Percentiles rank a stretch among this genome's conserved stretches.
phyloP scores from a whole-genome alignment of 306 rosid genomes.

The Quercus parvula region DNA sequence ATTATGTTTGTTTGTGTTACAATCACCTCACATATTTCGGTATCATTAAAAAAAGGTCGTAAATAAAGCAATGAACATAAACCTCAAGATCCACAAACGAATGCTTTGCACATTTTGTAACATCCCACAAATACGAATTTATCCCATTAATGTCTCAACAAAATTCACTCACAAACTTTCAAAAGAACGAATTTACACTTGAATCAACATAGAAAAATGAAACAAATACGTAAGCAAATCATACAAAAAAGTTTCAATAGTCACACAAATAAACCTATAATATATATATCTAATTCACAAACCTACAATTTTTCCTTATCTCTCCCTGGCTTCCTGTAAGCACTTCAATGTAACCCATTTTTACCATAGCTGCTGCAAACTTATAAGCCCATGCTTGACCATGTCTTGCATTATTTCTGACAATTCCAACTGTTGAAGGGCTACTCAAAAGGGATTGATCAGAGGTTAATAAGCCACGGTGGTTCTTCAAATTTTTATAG shows the following conservation, averaged over 20 bases:
- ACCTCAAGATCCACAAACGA: too few species aligned
- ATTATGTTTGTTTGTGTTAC: too few species aligned
- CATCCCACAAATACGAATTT: too few species aligned
- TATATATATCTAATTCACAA: neutral
- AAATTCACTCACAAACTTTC: too few species aligned
- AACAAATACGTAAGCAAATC: too few species aligned
- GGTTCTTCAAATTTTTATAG: neutral
- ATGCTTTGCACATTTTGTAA: too few species aligned
- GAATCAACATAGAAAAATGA: too few species aligned
- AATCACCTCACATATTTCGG: too few species aligned
- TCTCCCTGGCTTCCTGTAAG: neutral
- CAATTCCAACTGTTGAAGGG: neutral
- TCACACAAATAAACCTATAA: neutral
- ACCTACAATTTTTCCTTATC: neutral
- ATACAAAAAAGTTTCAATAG: neutral
- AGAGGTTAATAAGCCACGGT: neutral
- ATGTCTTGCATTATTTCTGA: neutral
- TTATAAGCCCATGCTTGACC: neutral
- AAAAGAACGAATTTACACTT: too few species aligned
- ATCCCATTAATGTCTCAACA: too few species aligned
- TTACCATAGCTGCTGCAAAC: constrained; percentile 6
- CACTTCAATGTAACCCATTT: constrained; percentile 1
- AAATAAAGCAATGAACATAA: too few species aligned
- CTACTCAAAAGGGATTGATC: neutral
- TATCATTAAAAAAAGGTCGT: too few species aligned